Base-by-base conservation (phyloP, 164 flowering plant genomes). In the Kingdonia uniflora region DNA sequence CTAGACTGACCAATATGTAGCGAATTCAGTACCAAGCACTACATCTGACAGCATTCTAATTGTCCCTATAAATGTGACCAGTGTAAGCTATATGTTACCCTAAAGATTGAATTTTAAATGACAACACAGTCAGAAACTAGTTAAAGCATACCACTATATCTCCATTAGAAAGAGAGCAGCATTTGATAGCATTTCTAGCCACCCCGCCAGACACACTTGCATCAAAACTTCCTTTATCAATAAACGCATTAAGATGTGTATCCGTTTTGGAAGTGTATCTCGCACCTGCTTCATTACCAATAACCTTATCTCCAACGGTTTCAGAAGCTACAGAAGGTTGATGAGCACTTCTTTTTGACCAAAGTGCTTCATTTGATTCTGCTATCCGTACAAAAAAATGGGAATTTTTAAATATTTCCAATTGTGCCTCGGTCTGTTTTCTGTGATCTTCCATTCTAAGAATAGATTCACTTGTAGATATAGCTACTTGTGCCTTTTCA, bases 311-410 rank as follows among this genome's bases (percentile, higher is more conserved):
- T 50, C 59, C 57, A 53, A 42, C 56, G 44, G 26, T 38, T 39
- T 69, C 78, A 52, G 70, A 55, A 60, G 51, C 64, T 24, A 62
- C 41, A 49, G 66, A 55, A 17, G 57, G 53, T 23, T 65, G 74
- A 11, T 56, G 20, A 49, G 64, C 51, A 56, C 59, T 64, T 69
- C 68, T 80, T 62, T 75, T 82, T 16, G 87, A 81, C 99, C 89
- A 84, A 46, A 85, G 90, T 19, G 73, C 74, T 59, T 82, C 95
- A 58, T 72, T 71, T 51, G 88, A 78, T 57, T 80, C 92, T 1
- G 89, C 78, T 65, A 94, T 75, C 49, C 95, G 79, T 29, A 83
- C 87, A 72, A 94, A 89, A 66, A 84, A 94, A 66, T 94, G 95
- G 39, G 99, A 88, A 57, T 74, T 78, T 63, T 74, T 71, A 59